Percentiles rank a stretch among this genome's conserved stretches.
Conservation (phyloP, 768 basidiomycete species). For the Megacollybia marginata region DNA sequence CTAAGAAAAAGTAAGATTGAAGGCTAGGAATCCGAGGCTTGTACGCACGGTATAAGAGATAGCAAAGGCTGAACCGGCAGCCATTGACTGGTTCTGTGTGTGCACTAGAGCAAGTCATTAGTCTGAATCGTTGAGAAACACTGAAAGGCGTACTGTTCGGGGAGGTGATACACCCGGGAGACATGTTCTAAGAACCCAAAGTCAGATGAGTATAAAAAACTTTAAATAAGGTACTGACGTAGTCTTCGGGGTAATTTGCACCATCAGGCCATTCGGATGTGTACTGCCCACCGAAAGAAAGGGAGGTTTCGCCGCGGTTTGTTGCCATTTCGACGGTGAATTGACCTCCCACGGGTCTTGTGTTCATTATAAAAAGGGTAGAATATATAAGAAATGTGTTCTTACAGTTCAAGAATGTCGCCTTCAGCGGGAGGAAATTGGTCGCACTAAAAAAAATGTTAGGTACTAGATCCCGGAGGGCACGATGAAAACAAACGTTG, state of each 20-base stretch:
- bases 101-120: conserved; percentile 29
- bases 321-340: conserved; percentile 43
- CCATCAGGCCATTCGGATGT: conserved; percentile 42
- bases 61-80: conserved; percentile 49
- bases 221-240: conserved; percentile 18
- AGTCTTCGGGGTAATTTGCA: conserved; percentile 32
- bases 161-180: conserved; percentile 31
- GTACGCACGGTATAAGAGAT: conserved; percentile 40
- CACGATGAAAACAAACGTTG: background rate
- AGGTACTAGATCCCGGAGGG: background rate
- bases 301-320: conserved; percentile 39
- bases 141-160: conserved; percentile 36
- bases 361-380: conserved; percentile 7
- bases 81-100: conserved; percentile 41
- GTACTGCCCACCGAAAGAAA: conserved; percentile 32
- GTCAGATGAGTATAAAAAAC: too few relatives aligned
- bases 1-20: conserved; percentile 15
- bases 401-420: conserved; percentile 3
- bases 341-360: conserved; percentile 36
- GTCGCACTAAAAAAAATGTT: conserved; percentile 1
- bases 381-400: background rate
- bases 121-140: background rate
- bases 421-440: conserved; percentile 4
- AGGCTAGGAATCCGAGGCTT: background rate
- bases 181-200: background rate